Evolutionary conservation across 2,329 filamentous ascomycete species (phyloP), one percentile per base, ranked within the genome.

Genomic region (Coniochaeta prunicola): DNA sequence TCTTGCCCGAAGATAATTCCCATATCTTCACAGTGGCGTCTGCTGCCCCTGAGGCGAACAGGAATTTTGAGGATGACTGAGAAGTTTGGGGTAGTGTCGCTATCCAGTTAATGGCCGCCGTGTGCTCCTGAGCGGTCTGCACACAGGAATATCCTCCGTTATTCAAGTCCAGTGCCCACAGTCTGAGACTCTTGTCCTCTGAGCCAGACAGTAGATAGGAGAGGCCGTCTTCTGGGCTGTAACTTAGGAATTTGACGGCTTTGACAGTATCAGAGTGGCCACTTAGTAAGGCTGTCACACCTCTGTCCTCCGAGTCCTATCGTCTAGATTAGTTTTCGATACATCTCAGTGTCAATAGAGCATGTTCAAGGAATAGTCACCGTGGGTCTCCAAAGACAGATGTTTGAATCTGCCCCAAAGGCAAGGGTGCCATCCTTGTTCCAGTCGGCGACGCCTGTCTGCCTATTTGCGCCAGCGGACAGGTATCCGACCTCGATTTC

Each of bases 381-480:
- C 70, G 81, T 73, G 59, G 92, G 92, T 69, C 86, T 80, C 94
- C 94, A 99, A 42, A 97, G 70, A 48, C 92, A 93, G 66, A 99
- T 82, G 74, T 94, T 94, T 65, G 87, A 86, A 73, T 96, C 91
- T 9, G 92, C 88, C 33, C 94, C 94, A 76, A 91, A 99, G 31
- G 92, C 94, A 58, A 99, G 79, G 50, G 92, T 71, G 10, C 89
- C 90, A 63, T 81, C 76, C 21, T 75, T 69, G 69, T 89, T 86
- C 94, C 94, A 99, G 75, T 97, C 93, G 30, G 93, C 92, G 30
- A 91, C 90, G 17, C 88, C 87, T 19, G 93, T 89, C 68, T 97
- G 91, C 66, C 93, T 83, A 73, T 97, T 99, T 53, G 91, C 93
- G 61, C 94, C 94, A 62, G 88, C 86, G 53, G 91, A 87, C 64